Base-by-base conservation (phyloP, 164 flowering plant species). In the Sedum album region DNA sequence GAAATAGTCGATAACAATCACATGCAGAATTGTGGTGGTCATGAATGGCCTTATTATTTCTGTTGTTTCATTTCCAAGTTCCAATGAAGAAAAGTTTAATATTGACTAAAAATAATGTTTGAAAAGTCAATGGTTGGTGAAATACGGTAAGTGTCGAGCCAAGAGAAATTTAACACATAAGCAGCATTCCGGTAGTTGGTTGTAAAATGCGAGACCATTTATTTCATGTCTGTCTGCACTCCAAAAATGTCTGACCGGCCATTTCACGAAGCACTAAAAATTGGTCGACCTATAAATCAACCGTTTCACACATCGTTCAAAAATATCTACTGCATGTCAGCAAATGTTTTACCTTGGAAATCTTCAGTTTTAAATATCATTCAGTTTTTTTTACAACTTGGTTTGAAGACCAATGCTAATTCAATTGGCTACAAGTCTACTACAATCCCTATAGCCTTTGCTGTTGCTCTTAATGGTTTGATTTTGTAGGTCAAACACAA, bases 41-140 rank as follows among this genome's bases (percentile, higher is more conserved):
- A 46, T 46, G n/a, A n/a, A n/a, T n/a, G n/a, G n/a, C n/a, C n/a
- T n/a, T n/a, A n/a, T n/a, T n/a, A n/a, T n/a, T n/a, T n/a, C n/a
- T n/a, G n/a, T n/a, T n/a, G n/a, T n/a, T n/a, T 46, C 18, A 17
- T 17, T 46, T 46, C 51, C 18, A 46, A 15, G n/a, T 46, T 46
- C 15, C 48, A 42, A 42, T 42, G 48, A n/a, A 48, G 18, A 48
- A 48, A 48, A 48, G 7, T n/a, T n/a, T 14, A 14, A 5, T 4
- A 14, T 20, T 48, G 55, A 51, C 28, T 10, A 17, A 46, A 15
- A 46, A 46, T 6, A 23, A 17, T 48, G 21, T 20, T n/a, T 11
- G 57, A 21, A 51, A 51, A 21, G 57, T 51, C 57, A 51, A 51
- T n/a, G 57, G 26, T 51, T 5, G 57, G 57, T 51, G 57, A 51